These are phyloP conservation scores for Sporothrix inflata DNA, from an alignment of 2,329 filamentous ascomycete genomes.

Conservation along the genomic window DNA sequence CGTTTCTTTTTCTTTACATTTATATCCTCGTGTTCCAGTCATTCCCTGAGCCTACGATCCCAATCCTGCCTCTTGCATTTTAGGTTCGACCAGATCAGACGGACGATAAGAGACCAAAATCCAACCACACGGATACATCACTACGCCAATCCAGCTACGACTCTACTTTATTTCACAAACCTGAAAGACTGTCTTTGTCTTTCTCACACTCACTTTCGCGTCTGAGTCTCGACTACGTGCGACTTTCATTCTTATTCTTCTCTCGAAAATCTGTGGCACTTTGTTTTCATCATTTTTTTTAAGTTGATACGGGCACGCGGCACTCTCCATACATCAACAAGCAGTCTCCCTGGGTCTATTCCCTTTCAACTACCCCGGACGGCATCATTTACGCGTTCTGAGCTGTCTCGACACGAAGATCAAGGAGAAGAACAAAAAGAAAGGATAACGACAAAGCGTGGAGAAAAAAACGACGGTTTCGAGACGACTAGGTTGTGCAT, in stretches of 20 bases:
- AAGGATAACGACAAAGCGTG: slow-evolving; percentile 2
- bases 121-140: neutral
- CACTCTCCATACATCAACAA: neutral
- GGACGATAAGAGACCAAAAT: neutral
- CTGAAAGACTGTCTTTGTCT: neutral
- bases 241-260: neutral
- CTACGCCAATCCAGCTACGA: neutral
- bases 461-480: neutral
- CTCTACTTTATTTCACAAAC: neutral
- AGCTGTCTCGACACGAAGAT: slow-evolving; percentile 15
- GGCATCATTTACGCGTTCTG: neutral
- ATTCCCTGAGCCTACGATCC: slow-evolving; percentile 8
- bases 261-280: neutral
- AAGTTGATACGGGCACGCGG: neutral
- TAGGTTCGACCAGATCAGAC: slow-evolving; percentile 5
- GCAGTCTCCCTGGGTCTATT: neutral
- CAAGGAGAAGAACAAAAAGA: neutral
- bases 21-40: neutral
- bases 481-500: slow-evolving; percentile 20
- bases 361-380: neutral
- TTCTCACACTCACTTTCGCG: neutral
- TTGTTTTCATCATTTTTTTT: neutral
- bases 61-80: neutral
- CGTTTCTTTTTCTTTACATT: neutral
- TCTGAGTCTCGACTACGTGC: neutral